Evolutionary conservation across 257 asterid species (phyloP).

Genomic region (Vinca minor): DNA sequence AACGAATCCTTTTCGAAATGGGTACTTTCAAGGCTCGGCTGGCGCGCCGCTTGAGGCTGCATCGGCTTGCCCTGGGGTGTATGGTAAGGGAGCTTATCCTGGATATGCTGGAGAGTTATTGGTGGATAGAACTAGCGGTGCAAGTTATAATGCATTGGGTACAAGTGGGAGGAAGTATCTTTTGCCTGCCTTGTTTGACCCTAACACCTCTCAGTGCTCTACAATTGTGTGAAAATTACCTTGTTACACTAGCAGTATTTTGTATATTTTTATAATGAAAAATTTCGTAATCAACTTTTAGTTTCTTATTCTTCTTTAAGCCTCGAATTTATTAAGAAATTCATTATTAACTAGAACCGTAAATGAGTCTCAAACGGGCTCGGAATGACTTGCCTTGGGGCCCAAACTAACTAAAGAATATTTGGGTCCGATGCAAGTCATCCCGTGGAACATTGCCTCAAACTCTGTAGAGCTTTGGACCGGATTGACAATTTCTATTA

Average conservation of each 20-base stretch:
- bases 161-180: slow-evolving; percentile 25
- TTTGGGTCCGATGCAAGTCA: too few relatives aligned
- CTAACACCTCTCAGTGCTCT: slow-evolving; percentile 9
- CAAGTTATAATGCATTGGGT: slow-evolving; percentile 29
- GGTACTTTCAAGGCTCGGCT: slow-evolving; percentile 28
- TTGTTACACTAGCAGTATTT: background rate
- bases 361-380: too few relatives aligned
- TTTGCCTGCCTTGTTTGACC: slow-evolving; percentile 25
- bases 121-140: slow-evolving; percentile 14
- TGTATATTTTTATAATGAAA: background rate
- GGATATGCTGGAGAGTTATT: slow-evolving; percentile 18
- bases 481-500: too few relatives aligned
- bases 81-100: slow-evolving; percentile 21
- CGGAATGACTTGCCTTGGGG: too few relatives aligned
- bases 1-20: slow-evolving; percentile 24
- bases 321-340: too few relatives aligned
- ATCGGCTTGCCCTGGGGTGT: slow-evolving; percentile 21
- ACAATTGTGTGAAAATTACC: slow-evolving; percentile 1
- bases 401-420: too few relatives aligned
- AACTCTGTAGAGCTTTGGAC: too few relatives aligned
- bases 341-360: too few relatives aligned
- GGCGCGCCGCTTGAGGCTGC: slow-evolving; percentile 20
- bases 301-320: too few relatives aligned
- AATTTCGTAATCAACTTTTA: too few relatives aligned
- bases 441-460: too few relatives aligned